Evolutionary conservation across 169 alveolate species (phyloP).

Genomic region (Hammondia hammondi): DNA sequence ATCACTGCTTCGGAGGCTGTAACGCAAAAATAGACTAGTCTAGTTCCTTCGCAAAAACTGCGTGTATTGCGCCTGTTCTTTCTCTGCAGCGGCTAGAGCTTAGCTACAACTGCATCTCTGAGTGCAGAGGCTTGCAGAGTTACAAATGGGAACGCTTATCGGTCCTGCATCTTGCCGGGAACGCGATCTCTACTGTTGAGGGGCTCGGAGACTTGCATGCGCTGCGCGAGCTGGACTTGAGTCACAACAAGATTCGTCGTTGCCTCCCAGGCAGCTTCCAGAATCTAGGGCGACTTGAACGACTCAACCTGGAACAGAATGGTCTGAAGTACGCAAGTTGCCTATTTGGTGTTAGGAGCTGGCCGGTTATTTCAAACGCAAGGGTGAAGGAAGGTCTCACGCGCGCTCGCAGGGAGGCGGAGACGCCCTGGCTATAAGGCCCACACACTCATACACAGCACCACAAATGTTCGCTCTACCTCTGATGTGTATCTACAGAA

Average conservation of each 20-base stretch:
- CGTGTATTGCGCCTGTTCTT: too few species aligned
- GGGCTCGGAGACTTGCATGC: slow-evolving; percentile 43
- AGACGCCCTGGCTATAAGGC: too few species aligned
- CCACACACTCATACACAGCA: neutral
- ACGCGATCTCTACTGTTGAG: slow-evolving; percentile 39
- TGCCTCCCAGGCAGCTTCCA: slow-evolving; percentile 50
- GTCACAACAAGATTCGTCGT: slow-evolving; percentile 58
- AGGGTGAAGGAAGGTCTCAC: too few species aligned
- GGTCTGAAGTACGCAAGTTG: slow-evolving; percentile 49
- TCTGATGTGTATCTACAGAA: neutral
- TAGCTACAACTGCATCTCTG: slow-evolving; percentile 46
- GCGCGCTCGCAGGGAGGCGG: too few species aligned
- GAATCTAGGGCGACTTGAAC: slow-evolving; percentile 25
- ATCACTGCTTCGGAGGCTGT: too few species aligned
- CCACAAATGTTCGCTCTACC: neutral
- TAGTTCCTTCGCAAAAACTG: too few species aligned
- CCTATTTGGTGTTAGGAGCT: too few species aligned
- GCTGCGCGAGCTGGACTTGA: slow-evolving; percentile 58
- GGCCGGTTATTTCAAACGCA: too few species aligned
- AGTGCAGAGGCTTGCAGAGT: slow-evolving; percentile 11
- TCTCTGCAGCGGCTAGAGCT: slow-evolving; percentile 56
- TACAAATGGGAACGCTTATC: slow-evolving; percentile 41
- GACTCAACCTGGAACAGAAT: slow-evolving; percentile 55
- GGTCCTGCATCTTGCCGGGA: slow-evolving; percentile 58
- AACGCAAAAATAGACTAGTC: too few species aligned